Evolutionary conservation across 2,329 filamentous ascomycete genomes (phyloP), one percentile per base, ranked within the genome.

Genomic region (Neurospora sp.): DNA sequence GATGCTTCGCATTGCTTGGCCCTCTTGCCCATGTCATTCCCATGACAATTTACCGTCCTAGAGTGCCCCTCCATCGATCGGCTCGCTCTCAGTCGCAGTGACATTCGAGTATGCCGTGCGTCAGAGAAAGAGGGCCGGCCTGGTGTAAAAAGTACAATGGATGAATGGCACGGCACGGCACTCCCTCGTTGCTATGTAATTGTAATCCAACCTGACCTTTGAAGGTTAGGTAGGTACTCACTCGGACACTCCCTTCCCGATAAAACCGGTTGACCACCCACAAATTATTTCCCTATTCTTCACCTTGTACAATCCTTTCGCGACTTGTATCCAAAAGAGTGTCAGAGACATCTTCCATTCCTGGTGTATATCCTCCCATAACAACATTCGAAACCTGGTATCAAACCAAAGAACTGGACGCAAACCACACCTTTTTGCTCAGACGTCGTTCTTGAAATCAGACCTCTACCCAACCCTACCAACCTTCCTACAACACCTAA

Each of bases 401-500:
- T 28, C 11, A 38, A 38, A 12, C 36, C 66, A 66, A 38, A 2
- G 1, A 66, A 19, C 65, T 40, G 11, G 11, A 2, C 17, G 65
- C 33, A 38, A 38, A 38, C 65, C 6, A 66, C 33, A 66, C 65
- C 6, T 10, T 8, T 40, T 8, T 66, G 28, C 65, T 66, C 66
- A 10, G 36, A 40, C 12, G 11, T 66, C 17, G 8, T 6, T 46
- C 23, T 23, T 38, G 15, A 39, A 36, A 62, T 62, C 28, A 36
- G 6, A 33, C 23, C 23, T 33, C 52, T 28, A 43, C 38, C 46
- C 12, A 8, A 17, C 19, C 3, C 37, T 5, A 6, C 33, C 23
- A 28, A 68, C 17, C 66, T 66, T 12, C 62, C 69, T 52, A 62
- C 23, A 19, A 40, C 66, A 69, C 65, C 68, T 38, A 65, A 66